phyloP scores from a whole-genome alignment of 768 basidiomycete genomes.

The Serendipita sp. region DNA sequence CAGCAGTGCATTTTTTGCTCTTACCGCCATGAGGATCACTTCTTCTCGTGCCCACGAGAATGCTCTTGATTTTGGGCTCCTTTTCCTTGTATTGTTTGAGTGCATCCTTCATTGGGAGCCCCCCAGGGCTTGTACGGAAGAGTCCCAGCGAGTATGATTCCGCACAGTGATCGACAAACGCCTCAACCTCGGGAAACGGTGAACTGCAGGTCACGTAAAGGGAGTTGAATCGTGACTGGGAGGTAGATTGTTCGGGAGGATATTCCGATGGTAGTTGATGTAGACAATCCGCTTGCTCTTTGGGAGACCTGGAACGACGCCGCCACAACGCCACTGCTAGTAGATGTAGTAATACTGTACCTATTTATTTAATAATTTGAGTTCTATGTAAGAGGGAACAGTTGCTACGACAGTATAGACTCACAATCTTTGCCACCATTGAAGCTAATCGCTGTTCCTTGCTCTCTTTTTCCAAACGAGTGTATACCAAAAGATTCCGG shows the following conservation, averaged over 20 bases:
- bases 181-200: constrained; percentile 70
- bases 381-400: background rate
- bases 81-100: constrained; percentile 52
- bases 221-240: constrained; percentile 20
- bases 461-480: constrained; percentile 28
- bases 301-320: constrained; percentile 26
- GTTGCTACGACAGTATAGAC: constrained; percentile 15
- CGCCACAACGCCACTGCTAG: constrained; percentile 41
- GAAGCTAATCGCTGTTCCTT: constrained; percentile 74
- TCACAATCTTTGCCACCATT: constrained; percentile 98
- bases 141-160: constrained; percentile 60
- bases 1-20: constrained; percentile 16
- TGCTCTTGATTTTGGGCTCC: constrained; percentile 55
- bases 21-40: constrained; percentile 88
- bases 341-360: constrained; percentile 88
- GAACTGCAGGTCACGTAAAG: constrained; percentile 85
- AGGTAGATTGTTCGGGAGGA: constrained; percentile 12
- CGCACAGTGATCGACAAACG: constrained; percentile 55
- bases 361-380: constrained; percentile 24
- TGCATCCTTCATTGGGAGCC: constrained; percentile 64
- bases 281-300: constrained; percentile 9
- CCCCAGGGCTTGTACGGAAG: constrained; percentile 43
- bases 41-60: constrained; percentile 77
- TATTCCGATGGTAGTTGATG: constrained; percentile 10
- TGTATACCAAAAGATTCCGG: too few relatives aligned